These are phyloP conservation scores for Phoma sp. DNA, from an alignment of 2,329 filamentous ascomycete genomes.

Conservation along the genomic window DNA sequence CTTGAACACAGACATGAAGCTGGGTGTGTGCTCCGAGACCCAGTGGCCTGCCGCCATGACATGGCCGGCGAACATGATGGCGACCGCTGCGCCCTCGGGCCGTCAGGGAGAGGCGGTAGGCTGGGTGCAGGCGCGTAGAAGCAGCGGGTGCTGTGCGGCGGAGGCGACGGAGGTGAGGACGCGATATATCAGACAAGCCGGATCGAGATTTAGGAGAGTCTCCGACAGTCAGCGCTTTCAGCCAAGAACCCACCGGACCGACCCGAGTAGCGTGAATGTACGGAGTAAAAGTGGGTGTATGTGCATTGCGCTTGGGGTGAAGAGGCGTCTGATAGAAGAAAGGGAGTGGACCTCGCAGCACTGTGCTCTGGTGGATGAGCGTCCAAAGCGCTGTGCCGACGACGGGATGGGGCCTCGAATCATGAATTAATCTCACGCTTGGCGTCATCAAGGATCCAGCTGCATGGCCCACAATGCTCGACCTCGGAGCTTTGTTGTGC, in stretches of 20 bases:
- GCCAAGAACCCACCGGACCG: slow-evolving; percentile 16
- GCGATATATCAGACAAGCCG: not conserved
- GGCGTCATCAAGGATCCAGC: slow-evolving; percentile 4
- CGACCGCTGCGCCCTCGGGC: slow-evolving; percentile 6
- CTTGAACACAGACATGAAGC: slow-evolving; percentile 37
- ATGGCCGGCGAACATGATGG: slow-evolving; percentile 38
- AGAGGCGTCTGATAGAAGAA: not conserved
- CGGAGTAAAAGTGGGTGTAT: not conserved
- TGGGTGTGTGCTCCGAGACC: slow-evolving; percentile 36
- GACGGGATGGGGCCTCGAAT: not conserved
- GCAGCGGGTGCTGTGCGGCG: not conserved
- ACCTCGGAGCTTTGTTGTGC: slow-evolving; percentile 14
- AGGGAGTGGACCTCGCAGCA: not conserved
- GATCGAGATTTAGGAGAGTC: not conserved
- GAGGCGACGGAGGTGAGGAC: not conserved
- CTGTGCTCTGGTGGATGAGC: not conserved
- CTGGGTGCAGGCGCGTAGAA: not conserved
- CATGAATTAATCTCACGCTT: slow-evolving; percentile 2
- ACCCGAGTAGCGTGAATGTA: slow-evolving; percentile 17
- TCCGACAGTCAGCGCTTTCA: slow-evolving; percentile 6
- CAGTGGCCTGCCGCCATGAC: slow-evolving; percentile 39
- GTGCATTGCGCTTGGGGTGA: slow-evolving; percentile 7
- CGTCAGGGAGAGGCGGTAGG: not conserved
- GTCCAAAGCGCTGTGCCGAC: not conserved
- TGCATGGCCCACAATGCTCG: not conserved